phyloP scores from a whole-genome alignment of 768 basidiomycete species.

The Lentinula guzmanii region DNA sequence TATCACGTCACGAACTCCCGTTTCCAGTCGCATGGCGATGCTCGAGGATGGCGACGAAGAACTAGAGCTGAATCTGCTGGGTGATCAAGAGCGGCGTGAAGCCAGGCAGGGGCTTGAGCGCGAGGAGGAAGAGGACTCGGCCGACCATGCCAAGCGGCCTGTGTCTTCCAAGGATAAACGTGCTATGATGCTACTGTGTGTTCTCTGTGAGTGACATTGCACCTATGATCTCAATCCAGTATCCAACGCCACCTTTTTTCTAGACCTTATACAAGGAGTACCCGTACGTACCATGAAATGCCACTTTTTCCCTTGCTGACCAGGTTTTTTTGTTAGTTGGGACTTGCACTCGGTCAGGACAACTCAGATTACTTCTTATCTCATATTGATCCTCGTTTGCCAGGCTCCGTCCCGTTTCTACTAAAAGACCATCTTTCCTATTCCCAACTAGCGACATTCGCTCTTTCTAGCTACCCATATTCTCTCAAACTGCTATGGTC shows the following conservation, averaged over 20 bases:
- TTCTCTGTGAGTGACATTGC: constrained; percentile 64
- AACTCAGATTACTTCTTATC: not conserved
- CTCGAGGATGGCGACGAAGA: constrained; percentile 40
- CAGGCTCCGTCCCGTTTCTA: constrained; percentile 95
- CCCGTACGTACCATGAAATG: constrained; percentile 52
- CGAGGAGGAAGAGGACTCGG: constrained; percentile 19
- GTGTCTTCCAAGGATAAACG: constrained; percentile 74
- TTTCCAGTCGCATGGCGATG: constrained; percentile 20
- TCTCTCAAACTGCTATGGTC: constrained; percentile 97
- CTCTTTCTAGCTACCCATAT: constrained; percentile 90
- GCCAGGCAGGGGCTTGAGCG: constrained; percentile 39
- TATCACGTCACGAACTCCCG: constrained; percentile 30
- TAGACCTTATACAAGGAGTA: constrained; percentile 83
- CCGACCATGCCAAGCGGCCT: constrained; percentile 32
- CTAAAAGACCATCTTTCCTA: constrained; percentile 94
- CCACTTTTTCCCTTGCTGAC: not conserved
- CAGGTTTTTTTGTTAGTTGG: constrained; percentile 42
- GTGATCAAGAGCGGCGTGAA: constrained; percentile 46
- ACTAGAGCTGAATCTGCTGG: constrained; percentile 56
- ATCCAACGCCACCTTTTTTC: constrained; percentile 8
- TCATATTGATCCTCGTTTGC: constrained; percentile 5
- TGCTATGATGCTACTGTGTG: constrained; percentile 78
- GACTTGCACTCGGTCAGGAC: constrained; percentile 76
- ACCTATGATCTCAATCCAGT: not conserved
- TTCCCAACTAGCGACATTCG: constrained; percentile 93